Evolutionary conservation across 345 rosid species (phyloP).

Genomic region (Xanthoceras sorbifolium): DNA sequence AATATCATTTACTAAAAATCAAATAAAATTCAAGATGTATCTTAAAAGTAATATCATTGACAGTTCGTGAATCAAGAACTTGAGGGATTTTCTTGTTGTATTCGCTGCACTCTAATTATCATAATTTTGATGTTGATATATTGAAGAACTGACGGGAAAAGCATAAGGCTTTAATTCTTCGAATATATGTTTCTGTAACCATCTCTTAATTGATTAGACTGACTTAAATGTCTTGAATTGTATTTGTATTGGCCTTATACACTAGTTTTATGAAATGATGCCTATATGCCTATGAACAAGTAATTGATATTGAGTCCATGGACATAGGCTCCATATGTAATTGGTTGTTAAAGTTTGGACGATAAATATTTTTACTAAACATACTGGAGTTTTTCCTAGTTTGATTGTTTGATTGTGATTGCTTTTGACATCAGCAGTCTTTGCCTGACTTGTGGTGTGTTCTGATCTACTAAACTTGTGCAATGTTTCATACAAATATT

Average conservation of each 20-base stretch:
- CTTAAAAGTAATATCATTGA: too few relatives aligned
- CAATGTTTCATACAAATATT: not conserved
- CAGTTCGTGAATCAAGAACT: too few relatives aligned
- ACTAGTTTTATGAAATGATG: not conserved
- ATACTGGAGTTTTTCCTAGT: not conserved
- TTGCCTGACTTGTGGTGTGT: slow-evolving; percentile 1
- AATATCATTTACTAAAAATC: too few relatives aligned
- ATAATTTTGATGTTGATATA: not conserved
- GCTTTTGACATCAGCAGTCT: not conserved
- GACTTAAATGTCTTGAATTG: not conserved
- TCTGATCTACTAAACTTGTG: not conserved
- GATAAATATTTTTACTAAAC: not conserved
- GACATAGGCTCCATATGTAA: not conserved
- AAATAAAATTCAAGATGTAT: too few relatives aligned
- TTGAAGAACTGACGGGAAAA: not conserved
- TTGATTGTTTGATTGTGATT: not conserved
- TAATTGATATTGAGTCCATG: not conserved
- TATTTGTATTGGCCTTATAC: not conserved
- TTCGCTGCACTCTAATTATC: not conserved
- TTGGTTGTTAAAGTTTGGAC: not conserved
- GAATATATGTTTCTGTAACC: not conserved
- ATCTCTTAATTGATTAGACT: not conserved
- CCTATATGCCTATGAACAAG: too few relatives aligned
- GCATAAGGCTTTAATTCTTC: not conserved
- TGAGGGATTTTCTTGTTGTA: not conserved